These are phyloP conservation scores for Diplodia corticola DNA, from an alignment of 2,329 filamentous ascomycete species.

Conservation along the genomic window DNA sequence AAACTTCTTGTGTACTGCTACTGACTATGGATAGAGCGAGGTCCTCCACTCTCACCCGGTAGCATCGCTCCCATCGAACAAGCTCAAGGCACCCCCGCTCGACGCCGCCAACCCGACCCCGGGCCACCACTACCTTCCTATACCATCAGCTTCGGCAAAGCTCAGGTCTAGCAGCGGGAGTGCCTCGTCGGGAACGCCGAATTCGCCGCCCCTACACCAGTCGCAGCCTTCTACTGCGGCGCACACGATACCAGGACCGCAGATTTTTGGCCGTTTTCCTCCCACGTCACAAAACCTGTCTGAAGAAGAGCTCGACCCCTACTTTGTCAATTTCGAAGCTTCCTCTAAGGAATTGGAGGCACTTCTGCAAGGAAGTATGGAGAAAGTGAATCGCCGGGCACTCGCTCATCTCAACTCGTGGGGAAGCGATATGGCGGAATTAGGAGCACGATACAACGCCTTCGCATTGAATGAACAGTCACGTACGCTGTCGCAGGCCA, in stretches of 20 bases:
- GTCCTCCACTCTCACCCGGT: conserved; percentile 92
- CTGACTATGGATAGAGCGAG: conserved; percentile 65
- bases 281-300: conserved; percentile 72
- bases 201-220: conserved; percentile 54
- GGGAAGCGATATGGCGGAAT: conserved; percentile 83
- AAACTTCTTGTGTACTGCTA: neutral
- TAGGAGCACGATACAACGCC: conserved; percentile 94
- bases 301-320: conserved; percentile 91
- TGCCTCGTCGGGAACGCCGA: conserved; percentile 52
- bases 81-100: conserved; percentile 91
- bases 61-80: conserved; percentile 87
- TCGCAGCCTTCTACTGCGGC: conserved; percentile 55
- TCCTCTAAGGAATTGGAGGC: conserved; percentile 90
- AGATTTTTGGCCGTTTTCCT: conserved; percentile 78
- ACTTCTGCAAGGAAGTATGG: conserved; percentile 87
- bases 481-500: conserved; percentile 82
- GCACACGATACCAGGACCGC: conserved; percentile 59
- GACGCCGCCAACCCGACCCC: conserved; percentile 89
- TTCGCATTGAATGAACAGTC: conserved; percentile 95
- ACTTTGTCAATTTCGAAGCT: conserved; percentile 90
- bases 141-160: conserved; percentile 83
- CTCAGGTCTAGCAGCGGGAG: conserved; percentile 59
- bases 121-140: conserved; percentile 82
- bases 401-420: conserved; percentile 81
- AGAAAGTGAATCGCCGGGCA: conserved; percentile 91